Percentiles rank a stretch among this genome's conserved stretches.
Conservation (phyloP, 176 grass and related monocot species). For the Bonia amplexicaulis region DNA sequence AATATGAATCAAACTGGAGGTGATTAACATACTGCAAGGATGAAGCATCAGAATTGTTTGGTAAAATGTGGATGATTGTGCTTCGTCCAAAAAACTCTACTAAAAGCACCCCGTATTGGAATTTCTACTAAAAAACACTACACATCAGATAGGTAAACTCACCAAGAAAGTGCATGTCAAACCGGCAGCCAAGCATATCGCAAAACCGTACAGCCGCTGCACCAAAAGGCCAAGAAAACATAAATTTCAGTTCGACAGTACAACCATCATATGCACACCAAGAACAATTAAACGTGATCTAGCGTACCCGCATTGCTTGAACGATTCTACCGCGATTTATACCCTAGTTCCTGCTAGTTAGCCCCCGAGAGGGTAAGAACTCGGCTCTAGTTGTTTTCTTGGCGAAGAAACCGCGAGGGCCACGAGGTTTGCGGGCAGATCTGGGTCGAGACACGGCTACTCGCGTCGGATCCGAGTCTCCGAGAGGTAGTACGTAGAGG, state of each 20-base stretch:
- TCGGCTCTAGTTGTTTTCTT: not conserved
- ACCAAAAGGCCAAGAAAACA: not conserved
- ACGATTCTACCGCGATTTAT: not conserved
- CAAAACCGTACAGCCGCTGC: conserved; percentile 92
- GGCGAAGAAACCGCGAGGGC: not conserved
- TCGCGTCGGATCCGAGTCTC: not conserved
- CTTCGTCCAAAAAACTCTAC: not conserved
- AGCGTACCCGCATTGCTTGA: not conserved
- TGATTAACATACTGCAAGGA: not conserved
- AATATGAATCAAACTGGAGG: not conserved
- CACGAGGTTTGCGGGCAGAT: conserved; percentile 5
- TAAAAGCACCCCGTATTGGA: not conserved
- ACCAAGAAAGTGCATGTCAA: conserved; percentile 89
- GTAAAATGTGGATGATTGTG: not conserved
- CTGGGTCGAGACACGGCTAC: not conserved
- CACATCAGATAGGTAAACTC: conserved; percentile 15
- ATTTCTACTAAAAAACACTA: not conserved
- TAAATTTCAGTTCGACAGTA: conserved; percentile 20
- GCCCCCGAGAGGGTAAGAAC: not conserved
- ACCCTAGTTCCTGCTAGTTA: not conserved
- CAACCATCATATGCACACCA: not conserved
- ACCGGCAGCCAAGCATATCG: conserved; percentile 80
- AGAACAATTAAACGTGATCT: not conserved
- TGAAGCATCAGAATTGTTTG: not conserved
- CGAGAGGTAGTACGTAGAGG: not conserved